Evolutionary conservation across 1,139 yeast species (phyloP).

Genomic region (Lodderomyces margitis): DNA sequence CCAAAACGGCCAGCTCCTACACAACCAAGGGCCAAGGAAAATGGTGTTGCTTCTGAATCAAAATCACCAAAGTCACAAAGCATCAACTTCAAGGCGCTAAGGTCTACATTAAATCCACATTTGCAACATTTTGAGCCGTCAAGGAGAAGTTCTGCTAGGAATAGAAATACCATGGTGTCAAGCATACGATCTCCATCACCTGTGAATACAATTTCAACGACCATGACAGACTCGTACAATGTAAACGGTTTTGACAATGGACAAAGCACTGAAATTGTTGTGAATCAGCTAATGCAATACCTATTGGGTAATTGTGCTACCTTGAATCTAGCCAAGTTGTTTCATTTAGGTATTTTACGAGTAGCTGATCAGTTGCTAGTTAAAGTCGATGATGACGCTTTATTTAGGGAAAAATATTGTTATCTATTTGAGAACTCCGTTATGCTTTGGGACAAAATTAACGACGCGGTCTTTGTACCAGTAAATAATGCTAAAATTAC

Average conservation of each 20-base stretch:
- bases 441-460: slow-evolving; percentile 21
- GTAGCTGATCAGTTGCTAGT: slow-evolving; percentile 34
- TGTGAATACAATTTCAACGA: slow-evolving; percentile 19
- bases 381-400: slow-evolving; percentile 9
- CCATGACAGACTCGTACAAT: slow-evolving; percentile 16
- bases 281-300: slow-evolving; percentile 26
- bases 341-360: slow-evolving; percentile 35
- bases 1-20: slow-evolving; percentile 12
- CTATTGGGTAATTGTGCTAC: slow-evolving; percentile 25
- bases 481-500: slow-evolving; percentile 11
- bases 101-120: slow-evolving; percentile 7
- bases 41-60: not conserved
- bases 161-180: slow-evolving; percentile 4
- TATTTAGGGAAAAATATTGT: slow-evolving; percentile 18
- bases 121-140: not conserved
- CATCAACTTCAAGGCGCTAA: slow-evolving; percentile 9
- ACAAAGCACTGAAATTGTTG: slow-evolving; percentile 16
- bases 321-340: slow-evolving; percentile 26
- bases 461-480: slow-evolving; percentile 10
- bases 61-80: slow-evolving; percentile 4
- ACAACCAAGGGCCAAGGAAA: slow-evolving; percentile 4
- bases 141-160: slow-evolving; percentile 1
- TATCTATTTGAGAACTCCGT: slow-evolving; percentile 37
- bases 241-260: not conserved
- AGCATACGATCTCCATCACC: slow-evolving; percentile 20